Percentiles rank a stretch among this genome's conserved stretches.
These are phyloP conservation scores for Cyberlindnera bimundalis DNA, from an alignment of 805 yeast genomes.

Conservation along the genomic window DNA sequence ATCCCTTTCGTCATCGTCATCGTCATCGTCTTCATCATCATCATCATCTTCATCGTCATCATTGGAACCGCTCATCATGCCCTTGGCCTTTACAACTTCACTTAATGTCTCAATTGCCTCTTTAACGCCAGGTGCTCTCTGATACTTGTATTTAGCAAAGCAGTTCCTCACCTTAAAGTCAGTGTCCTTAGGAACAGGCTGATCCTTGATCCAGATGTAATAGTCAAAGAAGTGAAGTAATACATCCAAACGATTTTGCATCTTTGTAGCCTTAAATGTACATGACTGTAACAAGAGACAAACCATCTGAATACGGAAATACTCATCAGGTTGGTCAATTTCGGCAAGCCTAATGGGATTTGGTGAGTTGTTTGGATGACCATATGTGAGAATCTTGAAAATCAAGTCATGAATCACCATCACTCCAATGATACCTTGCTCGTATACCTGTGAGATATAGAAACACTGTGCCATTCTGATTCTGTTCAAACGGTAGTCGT, in stretches of 20 bases:
- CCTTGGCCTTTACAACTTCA: conserved; percentile 24
- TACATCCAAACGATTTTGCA: conserved; percentile 29
- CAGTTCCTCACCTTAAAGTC: conserved; percentile 49
- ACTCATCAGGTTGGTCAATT: conserved; percentile 64
- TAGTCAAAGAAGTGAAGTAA: conserved; percentile 67
- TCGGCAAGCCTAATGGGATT: conserved; percentile 36
- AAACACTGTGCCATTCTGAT: conserved; percentile 57
- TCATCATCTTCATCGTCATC: conserved; percentile 18
- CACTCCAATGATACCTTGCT: conserved; percentile 43
- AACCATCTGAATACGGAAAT: conserved; percentile 64
- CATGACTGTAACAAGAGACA: conserved; percentile 38
- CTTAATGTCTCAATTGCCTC: conserved; percentile 44
- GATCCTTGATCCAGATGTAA: conserved; percentile 57
- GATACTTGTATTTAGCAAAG: conserved; percentile 36
- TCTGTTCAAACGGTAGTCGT: conserved; percentile 57
- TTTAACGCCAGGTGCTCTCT: conserved; percentile 34
- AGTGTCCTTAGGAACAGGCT: conserved; percentile 61
- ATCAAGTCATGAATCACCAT: conserved; percentile 47
- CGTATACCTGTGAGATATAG: conserved; percentile 57
- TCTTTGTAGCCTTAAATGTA: conserved; percentile 16
- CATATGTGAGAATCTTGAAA: conserved; percentile 57
- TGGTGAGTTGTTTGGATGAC: conserved; percentile 62
- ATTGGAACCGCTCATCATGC: conserved; percentile 1
- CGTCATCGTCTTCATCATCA: conserved; percentile 20
- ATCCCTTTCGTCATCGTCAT: conserved; percentile 17